phyloP scores from a whole-genome alignment of 768 basidiomycete species.

The Boletus pseudopeckii region DNA sequence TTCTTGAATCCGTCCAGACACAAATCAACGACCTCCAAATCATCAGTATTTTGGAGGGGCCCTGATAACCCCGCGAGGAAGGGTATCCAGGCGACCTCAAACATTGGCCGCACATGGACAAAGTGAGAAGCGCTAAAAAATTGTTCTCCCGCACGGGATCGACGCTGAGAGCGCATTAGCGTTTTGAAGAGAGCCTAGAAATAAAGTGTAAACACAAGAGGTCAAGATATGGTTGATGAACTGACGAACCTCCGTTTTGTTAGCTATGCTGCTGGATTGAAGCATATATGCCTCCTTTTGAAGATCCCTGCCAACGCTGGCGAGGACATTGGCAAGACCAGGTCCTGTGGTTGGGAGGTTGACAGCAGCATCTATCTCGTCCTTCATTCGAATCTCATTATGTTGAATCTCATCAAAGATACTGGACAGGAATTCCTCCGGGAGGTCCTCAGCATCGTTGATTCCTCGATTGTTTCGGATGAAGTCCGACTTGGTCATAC shows the following conservation, averaged over 20 bases:
- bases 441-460: slow-evolving; percentile 85
- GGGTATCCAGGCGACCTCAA: slow-evolving; percentile 99
- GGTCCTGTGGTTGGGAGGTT: slow-evolving; percentile 47
- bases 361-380: slow-evolving; percentile 72
- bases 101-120: slow-evolving; percentile 97
- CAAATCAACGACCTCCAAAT: slow-evolving; percentile 85
- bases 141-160: slow-evolving; percentile 73
- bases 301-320: slow-evolving; percentile 88
- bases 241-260: slow-evolving; percentile 81
- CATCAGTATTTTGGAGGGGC: slow-evolving; percentile 92
- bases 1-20: slow-evolving; percentile 95
- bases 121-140: slow-evolving; percentile 97
- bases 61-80: slow-evolving; percentile 94
- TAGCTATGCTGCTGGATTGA: slow-evolving; percentile 94
- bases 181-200: slow-evolving; percentile 84
- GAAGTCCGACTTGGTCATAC: slow-evolving; percentile 93
- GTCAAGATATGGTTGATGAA: not conserved
- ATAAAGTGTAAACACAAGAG: not conserved
- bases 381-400: slow-evolving; percentile 99
- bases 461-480: slow-evolving; percentile 95
- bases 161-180: slow-evolving; percentile 89
- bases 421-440: slow-evolving; percentile 72
- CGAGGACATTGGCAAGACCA: slow-evolving; percentile 78
- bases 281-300: slow-evolving; percentile 95
- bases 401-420: slow-evolving; percentile 89